Evolutionary conservation across 148 eudicot genomes (phyloP).

Genomic region (Rhododendron griersonianum): DNA sequence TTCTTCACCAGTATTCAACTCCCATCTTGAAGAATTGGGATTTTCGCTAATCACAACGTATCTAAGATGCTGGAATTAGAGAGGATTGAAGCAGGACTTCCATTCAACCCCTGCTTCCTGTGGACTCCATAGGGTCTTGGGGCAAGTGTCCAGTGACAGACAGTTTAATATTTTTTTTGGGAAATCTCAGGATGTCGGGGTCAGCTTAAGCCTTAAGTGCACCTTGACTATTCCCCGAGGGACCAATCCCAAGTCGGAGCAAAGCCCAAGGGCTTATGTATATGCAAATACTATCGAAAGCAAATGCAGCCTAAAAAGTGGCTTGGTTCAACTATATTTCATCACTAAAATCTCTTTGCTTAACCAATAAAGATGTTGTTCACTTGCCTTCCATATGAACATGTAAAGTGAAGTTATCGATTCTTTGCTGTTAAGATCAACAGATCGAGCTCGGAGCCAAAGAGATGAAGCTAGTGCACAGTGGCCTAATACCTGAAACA

Average conservation of each 20-base stretch:
- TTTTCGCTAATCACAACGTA: too few species aligned
- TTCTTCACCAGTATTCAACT: not conserved
- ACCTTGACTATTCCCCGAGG: not conserved
- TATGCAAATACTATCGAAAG: not conserved
- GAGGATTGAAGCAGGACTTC: not conserved
- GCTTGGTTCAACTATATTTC: not conserved
- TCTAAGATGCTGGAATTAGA: not conserved
- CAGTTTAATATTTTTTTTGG: not conserved
- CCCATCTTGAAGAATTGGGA: not conserved
- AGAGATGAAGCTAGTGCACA: constrained; percentile 26
- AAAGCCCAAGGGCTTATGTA: not conserved
- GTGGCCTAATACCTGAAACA: constrained; percentile 41
- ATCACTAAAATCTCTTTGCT: not conserved
- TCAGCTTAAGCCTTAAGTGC: not conserved
- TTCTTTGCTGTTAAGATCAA: constrained; percentile 28
- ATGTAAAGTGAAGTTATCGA: constrained; percentile 43
- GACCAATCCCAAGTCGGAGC: not conserved
- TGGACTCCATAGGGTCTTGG: not conserved
- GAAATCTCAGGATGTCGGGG: not conserved
- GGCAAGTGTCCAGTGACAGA: not conserved
- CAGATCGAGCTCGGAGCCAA: constrained; percentile 29
- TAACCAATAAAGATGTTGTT: not conserved
- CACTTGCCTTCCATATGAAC: constrained; percentile 51
- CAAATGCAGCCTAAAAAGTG: not conserved
- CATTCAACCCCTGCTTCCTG: not conserved